Evolutionary conservation across 495 filamentous ascomycete species (phyloP).

Genomic region (Neurospora sp.): DNA sequence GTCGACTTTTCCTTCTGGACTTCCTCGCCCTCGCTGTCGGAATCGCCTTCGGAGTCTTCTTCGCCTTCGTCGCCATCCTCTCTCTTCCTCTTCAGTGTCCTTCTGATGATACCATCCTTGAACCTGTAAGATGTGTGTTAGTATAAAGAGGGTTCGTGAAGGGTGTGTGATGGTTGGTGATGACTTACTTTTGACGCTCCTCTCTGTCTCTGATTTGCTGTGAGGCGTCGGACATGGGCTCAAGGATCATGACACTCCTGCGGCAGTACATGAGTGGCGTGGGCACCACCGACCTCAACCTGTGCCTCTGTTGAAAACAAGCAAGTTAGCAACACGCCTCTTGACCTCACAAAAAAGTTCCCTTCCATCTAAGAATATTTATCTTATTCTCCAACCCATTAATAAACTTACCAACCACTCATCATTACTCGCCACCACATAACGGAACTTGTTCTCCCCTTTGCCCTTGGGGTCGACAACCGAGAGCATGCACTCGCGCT

Average conservation of each 20-base stretch:
- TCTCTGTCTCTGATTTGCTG: slow-evolving; percentile 51
- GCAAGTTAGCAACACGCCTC: background rate
- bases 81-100: slow-evolving; percentile 39
- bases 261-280: slow-evolving; percentile 63
- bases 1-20: slow-evolving; percentile 9
- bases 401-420: slow-evolving; percentile 19
- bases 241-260: slow-evolving; percentile 72
- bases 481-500: slow-evolving; percentile 65
- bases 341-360: background rate
- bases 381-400: background rate
- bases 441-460: slow-evolving; percentile 77
- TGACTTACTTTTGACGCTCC: slow-evolving; percentile 67
- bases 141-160: background rate
- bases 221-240: slow-evolving; percentile 66
- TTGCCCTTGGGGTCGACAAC: slow-evolving; percentile 65
- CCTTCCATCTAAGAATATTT: background rate
- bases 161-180: background rate
- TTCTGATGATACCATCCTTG: slow-evolving; percentile 19
- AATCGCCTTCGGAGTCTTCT: slow-evolving; percentile 13
- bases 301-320: slow-evolving; percentile 13
- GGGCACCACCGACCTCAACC: slow-evolving; percentile 21
- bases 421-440: slow-evolving; percentile 75
- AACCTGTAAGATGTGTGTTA: slow-evolving; percentile 13
- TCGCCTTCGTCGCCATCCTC: slow-evolving; percentile 33
- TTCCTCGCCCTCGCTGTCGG: slow-evolving; percentile 14